Evolutionary conservation across 768 basidiomycete genomes (phyloP), one percentile per base, ranked within the genome.

Genomic region (Lactarius deliciosus): DNA sequence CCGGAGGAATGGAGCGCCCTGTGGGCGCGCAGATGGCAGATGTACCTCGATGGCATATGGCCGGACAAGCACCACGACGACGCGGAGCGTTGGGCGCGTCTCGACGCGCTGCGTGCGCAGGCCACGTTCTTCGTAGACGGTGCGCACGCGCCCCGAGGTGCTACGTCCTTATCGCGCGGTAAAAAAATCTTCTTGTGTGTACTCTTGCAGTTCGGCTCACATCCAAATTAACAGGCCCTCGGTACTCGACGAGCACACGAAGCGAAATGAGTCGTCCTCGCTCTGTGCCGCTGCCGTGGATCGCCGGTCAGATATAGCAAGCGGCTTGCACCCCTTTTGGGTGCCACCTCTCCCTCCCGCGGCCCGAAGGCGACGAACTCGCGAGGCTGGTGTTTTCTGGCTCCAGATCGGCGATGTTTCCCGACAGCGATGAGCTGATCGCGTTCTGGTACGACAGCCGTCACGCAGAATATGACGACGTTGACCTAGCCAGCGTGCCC

Each of bases 361-460:
- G 64, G 10, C 41, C 54, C 16, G 64, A 65, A 16, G 63, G 62
- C 11, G 55, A 69, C 47, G 69, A 70, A 47, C 54, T 70, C 41
- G 69, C 63, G 28, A 45, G 69, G 10, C 28, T 64, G 20, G 63
- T 69, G 6, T 70, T 65, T 57, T 70, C 69, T 20, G 69, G 61
- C 16, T 18, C 54, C 5, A 63, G 68, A 63, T 70, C 69, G 32
- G 41, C 50, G 22, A 10, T 55, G 11, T 70, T 70, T 58, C 68
- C 69, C 16, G 43, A 69, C 7, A 55, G 53, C 28, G 69, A 70
- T 15, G 69, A 70, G 32, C 61, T 70, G 22, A 53, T 70, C 47
- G 69, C 68, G 1, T 64, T 70, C 43, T 70, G 69, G 69, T 70
- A 69, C 40, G 69, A 70, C 47, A 56, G 58, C 28, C 69, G 69